Percentiles rank a stretch among this genome's conserved stretches.
phyloP scores from a whole-genome alignment of 176 grass and related monocot species.

The Eremochloa ophiuroides region DNA sequence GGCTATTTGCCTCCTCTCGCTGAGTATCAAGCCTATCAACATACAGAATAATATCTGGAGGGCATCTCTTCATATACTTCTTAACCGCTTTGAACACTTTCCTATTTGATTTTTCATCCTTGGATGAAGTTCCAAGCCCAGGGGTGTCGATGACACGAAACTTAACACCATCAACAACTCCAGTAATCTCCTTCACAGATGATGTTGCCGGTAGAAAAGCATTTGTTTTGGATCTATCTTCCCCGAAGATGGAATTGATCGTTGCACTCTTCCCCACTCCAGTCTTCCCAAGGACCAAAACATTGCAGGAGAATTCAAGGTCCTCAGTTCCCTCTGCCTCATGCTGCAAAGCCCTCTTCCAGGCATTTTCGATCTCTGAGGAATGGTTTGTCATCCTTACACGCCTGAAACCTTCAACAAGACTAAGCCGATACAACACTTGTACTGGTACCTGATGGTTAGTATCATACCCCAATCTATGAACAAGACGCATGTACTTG shows the following conservation, averaged over 20 bases:
- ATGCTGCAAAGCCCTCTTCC: constrained; percentile 68
- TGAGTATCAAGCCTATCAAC: constrained; percentile 80
- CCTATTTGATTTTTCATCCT: constrained; percentile 66
- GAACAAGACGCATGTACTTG: constrained; percentile 67
- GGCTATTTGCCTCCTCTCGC: constrained; percentile 50
- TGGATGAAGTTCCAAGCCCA: constrained; percentile 52
- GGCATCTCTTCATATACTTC: constrained; percentile 65
- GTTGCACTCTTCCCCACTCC: constrained; percentile 94
- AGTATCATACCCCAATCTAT: constrained; percentile 57
- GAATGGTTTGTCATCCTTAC: constrained; percentile 46
- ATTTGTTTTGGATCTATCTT: constrained; percentile 60
- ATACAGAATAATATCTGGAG: constrained; percentile 81
- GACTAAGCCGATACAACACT: constrained; percentile 59
- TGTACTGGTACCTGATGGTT: constrained; percentile 58
- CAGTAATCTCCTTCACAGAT: constrained; percentile 54
- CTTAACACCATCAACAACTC: constrained; percentile 67
- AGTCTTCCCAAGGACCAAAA: constrained; percentile 84
- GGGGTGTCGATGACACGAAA: constrained; percentile 83
- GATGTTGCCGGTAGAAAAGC: constrained; percentile 64
- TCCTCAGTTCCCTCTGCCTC: constrained; percentile 53
- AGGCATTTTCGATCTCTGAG: constrained; percentile 58
- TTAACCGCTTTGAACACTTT: constrained; percentile 76
- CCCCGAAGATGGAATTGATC: constrained; percentile 87
- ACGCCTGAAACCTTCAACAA: constrained; percentile 61
- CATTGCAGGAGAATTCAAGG: constrained; percentile 77